Percentiles rank a stretch among this genome's conserved stretches.
These are phyloP conservation scores for Lactarius sanguifluus DNA, from an alignment of 768 basidiomycete genomes.

Conservation along the genomic window DNA sequence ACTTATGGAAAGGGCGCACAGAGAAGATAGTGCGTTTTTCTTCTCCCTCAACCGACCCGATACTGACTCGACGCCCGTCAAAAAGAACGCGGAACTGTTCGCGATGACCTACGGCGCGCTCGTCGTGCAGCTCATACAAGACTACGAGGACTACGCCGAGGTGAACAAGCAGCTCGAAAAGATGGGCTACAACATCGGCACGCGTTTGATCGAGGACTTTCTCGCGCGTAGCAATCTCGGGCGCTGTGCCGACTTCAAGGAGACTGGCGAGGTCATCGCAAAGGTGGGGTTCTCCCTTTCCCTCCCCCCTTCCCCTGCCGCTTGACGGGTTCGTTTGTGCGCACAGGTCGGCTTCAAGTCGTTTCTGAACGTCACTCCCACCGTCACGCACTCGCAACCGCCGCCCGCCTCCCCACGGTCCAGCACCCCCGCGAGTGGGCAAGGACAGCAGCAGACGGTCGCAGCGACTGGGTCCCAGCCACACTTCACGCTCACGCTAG, in stretches of 20 bases:
- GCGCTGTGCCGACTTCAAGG: constrained; percentile 90
- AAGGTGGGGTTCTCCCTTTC: constrained; percentile 56
- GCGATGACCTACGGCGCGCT: constrained; percentile 96
- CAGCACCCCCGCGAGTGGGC: constrained; percentile 29
- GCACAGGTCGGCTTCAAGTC: constrained; percentile 94
- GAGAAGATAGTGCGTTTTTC: constrained; percentile 85
- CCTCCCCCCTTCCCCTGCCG: constrained; percentile 9
- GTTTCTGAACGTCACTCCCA: constrained; percentile 90
- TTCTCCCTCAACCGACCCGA: neutral
- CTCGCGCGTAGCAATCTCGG: constrained; percentile 89
- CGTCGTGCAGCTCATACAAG: constrained; percentile 97
- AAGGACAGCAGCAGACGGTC: constrained; percentile 31
- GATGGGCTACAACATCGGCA: constrained; percentile 99
- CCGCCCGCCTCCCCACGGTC: constrained; percentile 48
- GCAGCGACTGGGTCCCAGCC: constrained; percentile 43
- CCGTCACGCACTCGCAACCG: constrained; percentile 66
- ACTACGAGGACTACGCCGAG: constrained; percentile 96
- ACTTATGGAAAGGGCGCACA: constrained; percentile 90
- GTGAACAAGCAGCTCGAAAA: constrained; percentile 97
- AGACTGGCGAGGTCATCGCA: constrained; percentile 92
- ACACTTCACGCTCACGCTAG: constrained; percentile 80
- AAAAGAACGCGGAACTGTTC: constrained; percentile 95
- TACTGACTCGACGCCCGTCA: constrained; percentile 32
- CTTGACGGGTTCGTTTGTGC: neutral
- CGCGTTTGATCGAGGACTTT: constrained; percentile 94